Conservation (phyloP, 148 eudicot genomes). For the Dysphania ambrosioides region DNA sequence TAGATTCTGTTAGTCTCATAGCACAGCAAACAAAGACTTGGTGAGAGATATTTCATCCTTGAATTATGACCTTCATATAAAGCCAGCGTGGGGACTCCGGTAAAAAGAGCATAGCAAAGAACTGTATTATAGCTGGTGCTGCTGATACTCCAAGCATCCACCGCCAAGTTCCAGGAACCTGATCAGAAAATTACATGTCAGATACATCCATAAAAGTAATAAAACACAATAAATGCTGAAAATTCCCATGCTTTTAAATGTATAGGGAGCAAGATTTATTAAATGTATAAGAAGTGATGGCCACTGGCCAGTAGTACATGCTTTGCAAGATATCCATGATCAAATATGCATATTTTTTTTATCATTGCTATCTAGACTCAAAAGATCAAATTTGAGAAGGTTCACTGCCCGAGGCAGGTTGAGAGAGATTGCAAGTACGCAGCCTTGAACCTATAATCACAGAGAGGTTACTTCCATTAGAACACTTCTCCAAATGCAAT, state of each 20-base stretch:
- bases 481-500: not conserved
- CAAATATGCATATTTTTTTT: not conserved
- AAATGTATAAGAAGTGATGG: not conserved
- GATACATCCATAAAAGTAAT: not conserved
- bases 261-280: not conserved
- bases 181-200: conserved; percentile 23
- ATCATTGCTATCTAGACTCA: not conserved
- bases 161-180: conserved; percentile 98
- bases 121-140: conserved; percentile 81
- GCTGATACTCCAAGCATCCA: conserved; percentile 98
- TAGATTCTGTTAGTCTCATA: not conserved
- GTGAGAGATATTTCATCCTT: not conserved
- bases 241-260: not conserved
- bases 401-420: not conserved
- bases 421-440: not conserved
- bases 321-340: not conserved
- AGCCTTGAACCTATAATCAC: not conserved
- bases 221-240: not conserved
- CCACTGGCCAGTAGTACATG: not conserved
- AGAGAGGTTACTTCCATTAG: not conserved
- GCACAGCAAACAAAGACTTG: not conserved
- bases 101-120: conserved; percentile 68
- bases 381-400: not conserved
- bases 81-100: conserved; percentile 99
- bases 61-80: conserved; percentile 61